phyloP scores from a whole-genome alignment of 768 basidiomycete genomes.

The Podaxis sp. region DNA sequence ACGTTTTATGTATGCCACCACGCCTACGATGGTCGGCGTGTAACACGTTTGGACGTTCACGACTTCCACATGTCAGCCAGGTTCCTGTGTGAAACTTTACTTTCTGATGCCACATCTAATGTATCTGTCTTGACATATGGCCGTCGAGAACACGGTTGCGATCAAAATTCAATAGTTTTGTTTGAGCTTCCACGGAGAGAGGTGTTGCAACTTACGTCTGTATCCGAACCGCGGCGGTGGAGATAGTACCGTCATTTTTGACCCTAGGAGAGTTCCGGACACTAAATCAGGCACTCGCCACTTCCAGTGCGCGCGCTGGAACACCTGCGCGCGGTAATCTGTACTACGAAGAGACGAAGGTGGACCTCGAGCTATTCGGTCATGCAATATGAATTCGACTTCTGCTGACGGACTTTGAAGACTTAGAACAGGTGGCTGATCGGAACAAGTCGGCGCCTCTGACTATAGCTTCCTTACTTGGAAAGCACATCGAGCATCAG shows the following conservation, averaged over 20 bases:
- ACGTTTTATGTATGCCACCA: constrained; percentile 8
- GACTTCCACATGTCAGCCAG: constrained; percentile 14
- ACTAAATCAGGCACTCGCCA: constrained; percentile 8
- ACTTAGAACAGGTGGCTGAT: constrained; percentile 23
- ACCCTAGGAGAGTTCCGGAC: constrained; percentile 3
- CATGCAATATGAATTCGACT: not conserved
- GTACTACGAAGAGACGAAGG: not conserved
- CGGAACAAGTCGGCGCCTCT: constrained; percentile 37
- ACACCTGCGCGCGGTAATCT: constrained; percentile 2
- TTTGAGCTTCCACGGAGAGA: constrained; percentile 35
- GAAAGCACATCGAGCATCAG: constrained; percentile 13
- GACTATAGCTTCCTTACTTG: constrained; percentile 18
- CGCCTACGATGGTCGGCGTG: constrained; percentile 3
- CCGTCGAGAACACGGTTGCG: constrained; percentile 29
- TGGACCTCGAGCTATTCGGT: not conserved
- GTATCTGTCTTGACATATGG: constrained; percentile 31
- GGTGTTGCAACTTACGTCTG: constrained; percentile 23
- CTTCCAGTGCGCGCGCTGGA: not conserved
- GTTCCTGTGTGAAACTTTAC: constrained; percentile 23
- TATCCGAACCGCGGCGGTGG: constrained; percentile 40
- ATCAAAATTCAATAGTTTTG: constrained; percentile 25
- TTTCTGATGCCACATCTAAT: constrained; percentile 31
- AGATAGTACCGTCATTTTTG: constrained; percentile 19
- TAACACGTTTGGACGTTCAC: constrained; percentile 14
- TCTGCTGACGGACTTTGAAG: constrained; percentile 12